Evolutionary conservation across 306 rosid species (phyloP).

Genomic region (Coriaria nepalensis): DNA sequence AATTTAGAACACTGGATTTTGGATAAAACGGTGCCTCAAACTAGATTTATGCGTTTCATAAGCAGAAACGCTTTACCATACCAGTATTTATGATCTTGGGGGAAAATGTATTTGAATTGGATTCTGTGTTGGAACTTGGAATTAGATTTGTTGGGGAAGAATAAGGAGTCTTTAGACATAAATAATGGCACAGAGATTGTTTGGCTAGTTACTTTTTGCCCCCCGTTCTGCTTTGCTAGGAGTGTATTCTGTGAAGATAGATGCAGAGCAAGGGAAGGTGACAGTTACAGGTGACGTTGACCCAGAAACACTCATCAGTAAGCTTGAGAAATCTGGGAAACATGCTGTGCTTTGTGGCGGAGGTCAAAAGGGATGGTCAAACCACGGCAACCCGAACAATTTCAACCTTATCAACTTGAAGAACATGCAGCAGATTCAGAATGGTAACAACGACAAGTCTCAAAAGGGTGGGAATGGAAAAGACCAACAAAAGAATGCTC

Average conservation of each 20-base stretch:
- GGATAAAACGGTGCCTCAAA: too few species aligned
- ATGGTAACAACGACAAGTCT: constrained; percentile 27
- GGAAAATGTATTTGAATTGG: too few species aligned
- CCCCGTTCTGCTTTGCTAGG: constrained; percentile 18
- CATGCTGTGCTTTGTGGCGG: constrained; percentile 77
- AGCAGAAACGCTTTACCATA: too few species aligned
- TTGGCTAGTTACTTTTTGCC: too few species aligned
- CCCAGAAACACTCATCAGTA: constrained; percentile 61
- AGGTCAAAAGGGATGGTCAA: constrained; percentile 27
- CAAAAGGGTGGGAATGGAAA: constrained; percentile 30
- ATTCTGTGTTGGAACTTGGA: too few species aligned
- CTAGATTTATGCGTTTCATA: too few species aligned
- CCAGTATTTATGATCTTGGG: too few species aligned
- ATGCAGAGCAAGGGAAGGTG: constrained; percentile 73
- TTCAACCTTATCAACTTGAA: constrained; percentile 32
- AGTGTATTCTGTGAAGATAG: constrained; percentile 61
- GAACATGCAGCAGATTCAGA: constrained; percentile 34
- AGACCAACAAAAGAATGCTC: constrained; percentile 17
- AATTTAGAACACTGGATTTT: too few species aligned
- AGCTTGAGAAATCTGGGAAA: constrained; percentile 77
- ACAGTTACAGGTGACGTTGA: constrained; percentile 71
- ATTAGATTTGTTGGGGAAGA: too few species aligned
- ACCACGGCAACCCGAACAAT: constrained; percentile 19
- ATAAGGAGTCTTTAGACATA: too few species aligned
- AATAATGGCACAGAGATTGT: too few species aligned